Conservation (phyloP, 805 yeast species). For the Dipodascus albidus region DNA sequence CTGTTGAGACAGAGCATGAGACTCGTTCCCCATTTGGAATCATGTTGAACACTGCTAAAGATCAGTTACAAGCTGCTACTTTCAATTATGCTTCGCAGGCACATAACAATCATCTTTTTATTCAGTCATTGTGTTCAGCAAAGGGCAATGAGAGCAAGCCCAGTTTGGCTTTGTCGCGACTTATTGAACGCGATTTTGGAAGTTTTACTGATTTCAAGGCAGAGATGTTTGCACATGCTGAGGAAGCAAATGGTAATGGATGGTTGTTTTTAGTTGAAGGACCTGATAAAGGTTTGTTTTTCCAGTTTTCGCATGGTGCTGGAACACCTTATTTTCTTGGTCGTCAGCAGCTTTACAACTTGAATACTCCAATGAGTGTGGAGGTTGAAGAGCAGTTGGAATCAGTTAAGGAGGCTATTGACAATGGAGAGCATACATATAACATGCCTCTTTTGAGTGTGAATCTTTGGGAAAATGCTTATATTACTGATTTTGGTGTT, state of each 20-base stretch:
- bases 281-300: conserved; percentile 36
- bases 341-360: conserved; percentile 55
- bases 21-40: conserved; percentile 65
- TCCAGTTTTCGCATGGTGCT: conserved; percentile 78
- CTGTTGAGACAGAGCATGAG: conserved; percentile 74
- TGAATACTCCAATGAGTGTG: conserved; percentile 57
- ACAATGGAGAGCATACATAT: conserved; percentile 18
- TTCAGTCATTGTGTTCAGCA: conserved; percentile 46
- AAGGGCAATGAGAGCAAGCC: conserved; percentile 17
- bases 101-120: conserved; percentile 83
- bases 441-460: conserved; percentile 62
- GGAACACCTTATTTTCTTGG: conserved; percentile 66
- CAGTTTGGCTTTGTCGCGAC: conserved; percentile 16
- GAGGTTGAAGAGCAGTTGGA: conserved; percentile 39
- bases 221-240: conserved; percentile 55
- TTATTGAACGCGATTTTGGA: conserved; percentile 59
- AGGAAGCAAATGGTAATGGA: conserved; percentile 77
- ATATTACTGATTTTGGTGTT: conserved; percentile 72
- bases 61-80: conserved; percentile 51
- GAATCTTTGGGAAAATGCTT: conserved; percentile 84
- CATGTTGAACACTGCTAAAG: conserved; percentile 46
- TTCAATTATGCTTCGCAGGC: conserved; percentile 87
- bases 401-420: conserved; percentile 31
- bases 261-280: conserved; percentile 78
- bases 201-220: conserved; percentile 65